phyloP scores from a whole-genome alignment of 768 basidiomycete species.

The Trametopsis cervina region DNA sequence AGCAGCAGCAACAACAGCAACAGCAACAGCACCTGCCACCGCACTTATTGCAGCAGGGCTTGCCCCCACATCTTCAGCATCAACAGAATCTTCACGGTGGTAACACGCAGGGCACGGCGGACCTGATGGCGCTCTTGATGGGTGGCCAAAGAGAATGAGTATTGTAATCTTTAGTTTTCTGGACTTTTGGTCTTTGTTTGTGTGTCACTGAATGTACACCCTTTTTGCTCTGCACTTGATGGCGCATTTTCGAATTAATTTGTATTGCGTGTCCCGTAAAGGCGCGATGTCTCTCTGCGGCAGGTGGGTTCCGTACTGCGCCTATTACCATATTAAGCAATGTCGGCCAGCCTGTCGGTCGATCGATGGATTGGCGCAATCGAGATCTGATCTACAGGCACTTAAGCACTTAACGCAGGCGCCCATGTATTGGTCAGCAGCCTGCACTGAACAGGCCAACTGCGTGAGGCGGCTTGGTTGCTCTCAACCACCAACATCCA shows the following conservation, averaged over 20 bases:
- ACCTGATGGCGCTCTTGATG: constrained; percentile 82
- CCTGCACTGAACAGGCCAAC: no score
- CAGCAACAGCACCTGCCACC: constrained; percentile 46
- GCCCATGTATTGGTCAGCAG: no score
- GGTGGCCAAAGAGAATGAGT: constrained; percentile 65
- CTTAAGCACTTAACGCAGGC: background rate
- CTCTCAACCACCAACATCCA: no score
- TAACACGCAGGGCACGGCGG: constrained; percentile 55
- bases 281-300: no score
- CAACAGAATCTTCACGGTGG: constrained; percentile 42
- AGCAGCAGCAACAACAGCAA: constrained; percentile 34
- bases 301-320: no score
- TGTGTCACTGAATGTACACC: background rate
- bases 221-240: background rate
- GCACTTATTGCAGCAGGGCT: constrained; percentile 40
- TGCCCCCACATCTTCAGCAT: constrained; percentile 50
- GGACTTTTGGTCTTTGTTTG: background rate
- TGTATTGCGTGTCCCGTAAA: background rate
- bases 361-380: background rate
- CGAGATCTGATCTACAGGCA: background rate
- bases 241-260: background rate
- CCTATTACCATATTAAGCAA: background rate
- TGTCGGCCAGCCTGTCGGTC: background rate
- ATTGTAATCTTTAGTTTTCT: background rate
- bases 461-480: no score